Evolutionary conservation across 345 rosid species (phyloP).

Genomic region (Kandelia obovata): DNA sequence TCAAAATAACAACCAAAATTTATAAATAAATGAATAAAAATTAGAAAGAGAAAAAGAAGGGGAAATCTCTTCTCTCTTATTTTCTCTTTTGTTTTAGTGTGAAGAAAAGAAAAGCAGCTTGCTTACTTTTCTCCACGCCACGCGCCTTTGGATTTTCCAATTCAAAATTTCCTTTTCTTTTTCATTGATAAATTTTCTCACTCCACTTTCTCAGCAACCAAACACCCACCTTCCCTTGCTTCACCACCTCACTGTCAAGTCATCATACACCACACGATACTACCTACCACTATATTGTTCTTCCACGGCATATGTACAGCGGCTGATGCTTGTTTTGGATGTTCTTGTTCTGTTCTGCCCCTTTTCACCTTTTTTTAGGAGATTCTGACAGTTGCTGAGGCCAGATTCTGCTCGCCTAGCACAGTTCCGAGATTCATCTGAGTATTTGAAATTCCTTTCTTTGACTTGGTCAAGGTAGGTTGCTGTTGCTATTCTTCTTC

Average conservation of each 20-base stretch:
- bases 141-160: slow-evolving; percentile 37
- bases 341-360: slow-evolving; percentile 12
- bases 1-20: too few relatives aligned
- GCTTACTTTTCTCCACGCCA: slow-evolving; percentile 3
- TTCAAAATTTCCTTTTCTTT: slow-evolving; percentile 13
- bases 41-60: not conserved
- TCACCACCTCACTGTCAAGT: not conserved
- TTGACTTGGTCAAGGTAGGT: slow-evolving; percentile 27
- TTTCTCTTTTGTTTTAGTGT: slow-evolving; percentile 1
- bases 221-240: slow-evolving; percentile 23
- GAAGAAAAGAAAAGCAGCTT: slow-evolving; percentile 45
- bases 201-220: slow-evolving; percentile 36
- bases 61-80: not conserved
- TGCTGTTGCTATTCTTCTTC: not conserved
- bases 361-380: slow-evolving; percentile 7
- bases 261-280: slow-evolving; percentile 2
- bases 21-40: slow-evolving; percentile 14
- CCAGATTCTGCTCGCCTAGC: not conserved
- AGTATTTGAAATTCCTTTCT: slow-evolving; percentile 5
- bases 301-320: not conserved
- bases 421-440: slow-evolving; percentile 17
- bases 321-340: not conserved
- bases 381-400: slow-evolving; percentile 2
- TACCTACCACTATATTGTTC: not conserved
- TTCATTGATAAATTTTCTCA: slow-evolving; percentile 2